A percentile compares a stretch with the other conserved stretches of the same genome.
These are phyloP conservation scores for Geotrichum bryndzae DNA, from an alignment of 1,139 yeast genomes.

Conservation along the genomic window DNA sequence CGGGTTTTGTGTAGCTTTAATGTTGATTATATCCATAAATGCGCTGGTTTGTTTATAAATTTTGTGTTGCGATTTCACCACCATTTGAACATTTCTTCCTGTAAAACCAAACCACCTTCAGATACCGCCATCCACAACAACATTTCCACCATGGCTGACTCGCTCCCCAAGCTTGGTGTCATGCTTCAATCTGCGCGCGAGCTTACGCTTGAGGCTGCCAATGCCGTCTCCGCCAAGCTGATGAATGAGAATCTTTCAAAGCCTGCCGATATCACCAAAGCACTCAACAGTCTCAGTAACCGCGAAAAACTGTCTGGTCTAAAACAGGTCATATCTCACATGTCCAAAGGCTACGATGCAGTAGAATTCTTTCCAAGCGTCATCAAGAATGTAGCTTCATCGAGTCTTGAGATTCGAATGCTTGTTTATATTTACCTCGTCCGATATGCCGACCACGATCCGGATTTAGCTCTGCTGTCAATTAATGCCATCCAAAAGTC, in stretches of 20 bases:
- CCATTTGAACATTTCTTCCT: neutral
- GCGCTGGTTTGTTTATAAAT: slow-evolving; percentile 5
- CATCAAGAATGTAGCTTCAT: slow-evolving; percentile 76
- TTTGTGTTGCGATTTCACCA: slow-evolving; percentile 3
- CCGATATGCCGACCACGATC: slow-evolving; percentile 77
- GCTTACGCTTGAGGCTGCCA: slow-evolving; percentile 75
- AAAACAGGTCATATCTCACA: slow-evolving; percentile 62
- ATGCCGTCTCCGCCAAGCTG: slow-evolving; percentile 59
- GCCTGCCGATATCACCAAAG: slow-evolving; percentile 57
- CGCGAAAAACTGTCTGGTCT: slow-evolving; percentile 71
- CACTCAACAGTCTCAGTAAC: slow-evolving; percentile 64
- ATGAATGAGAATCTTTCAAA: slow-evolving; percentile 45
- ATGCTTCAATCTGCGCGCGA: slow-evolving; percentile 78
- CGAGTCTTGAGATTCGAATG: slow-evolving; percentile 62
- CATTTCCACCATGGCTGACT: slow-evolving; percentile 43
- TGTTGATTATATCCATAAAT: neutral
- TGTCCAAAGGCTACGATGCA: slow-evolving; percentile 51
- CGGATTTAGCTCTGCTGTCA: slow-evolving; percentile 79
- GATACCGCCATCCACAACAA: neutral
- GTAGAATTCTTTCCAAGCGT: slow-evolving; percentile 75
- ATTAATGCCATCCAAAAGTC: slow-evolving; percentile 89
- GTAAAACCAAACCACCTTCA: neutral
- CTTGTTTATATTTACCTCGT: slow-evolving; percentile 73
- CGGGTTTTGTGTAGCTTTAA: neutral
- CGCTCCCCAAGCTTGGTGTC: slow-evolving; percentile 43